These are phyloP conservation scores for Halenospora varia DNA, from an alignment of 495 filamentous ascomycete genomes.

Conservation along the genomic window DNA sequence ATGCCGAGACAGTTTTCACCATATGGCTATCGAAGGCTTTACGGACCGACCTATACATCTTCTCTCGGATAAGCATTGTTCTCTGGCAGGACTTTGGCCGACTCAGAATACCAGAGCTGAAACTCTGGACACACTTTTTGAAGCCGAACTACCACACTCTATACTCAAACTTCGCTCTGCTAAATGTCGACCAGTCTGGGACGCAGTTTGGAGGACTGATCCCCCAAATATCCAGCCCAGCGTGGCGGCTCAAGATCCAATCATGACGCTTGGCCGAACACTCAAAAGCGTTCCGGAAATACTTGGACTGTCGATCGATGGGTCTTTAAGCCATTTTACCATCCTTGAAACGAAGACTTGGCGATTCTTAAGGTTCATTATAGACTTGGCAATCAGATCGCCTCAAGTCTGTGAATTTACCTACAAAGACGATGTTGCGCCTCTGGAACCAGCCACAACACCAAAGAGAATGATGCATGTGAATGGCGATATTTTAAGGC, in stretches of 20 bases:
- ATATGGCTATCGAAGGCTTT: slow-evolving; percentile 35
- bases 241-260: background rate
- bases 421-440: slow-evolving; percentile 10
- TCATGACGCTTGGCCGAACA: background rate
- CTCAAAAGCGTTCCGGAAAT: slow-evolving; percentile 35
- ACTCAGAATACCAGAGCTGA: slow-evolving; percentile 38
- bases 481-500: slow-evolving; percentile 61
- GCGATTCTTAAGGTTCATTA: slow-evolving; percentile 58
- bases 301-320: slow-evolving; percentile 63
- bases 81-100: slow-evolving; percentile 48
- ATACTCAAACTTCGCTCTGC: slow-evolving; percentile 44
- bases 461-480: slow-evolving; percentile 51
- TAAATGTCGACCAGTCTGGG: slow-evolving; percentile 40
- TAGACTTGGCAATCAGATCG: slow-evolving; percentile 47
- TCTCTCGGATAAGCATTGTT: slow-evolving; percentile 42
- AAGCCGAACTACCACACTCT: slow-evolving; percentile 44
- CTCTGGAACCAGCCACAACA: slow-evolving; percentile 25
- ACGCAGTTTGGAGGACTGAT: slow-evolving; percentile 17
- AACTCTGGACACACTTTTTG: slow-evolving; percentile 38
- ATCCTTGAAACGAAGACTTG: slow-evolving; percentile 49
- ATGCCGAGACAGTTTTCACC: slow-evolving; percentile 25
- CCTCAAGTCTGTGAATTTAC: slow-evolving; percentile 19
- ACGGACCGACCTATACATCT: slow-evolving; percentile 30
- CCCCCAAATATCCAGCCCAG: background rate
- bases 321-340: slow-evolving; percentile 59